Percentiles rank a stretch among this genome's conserved stretches.
These are phyloP conservation scores for Suhomyces pyralidae DNA, from an alignment of 805 yeast species.

Conservation along the genomic window DNA sequence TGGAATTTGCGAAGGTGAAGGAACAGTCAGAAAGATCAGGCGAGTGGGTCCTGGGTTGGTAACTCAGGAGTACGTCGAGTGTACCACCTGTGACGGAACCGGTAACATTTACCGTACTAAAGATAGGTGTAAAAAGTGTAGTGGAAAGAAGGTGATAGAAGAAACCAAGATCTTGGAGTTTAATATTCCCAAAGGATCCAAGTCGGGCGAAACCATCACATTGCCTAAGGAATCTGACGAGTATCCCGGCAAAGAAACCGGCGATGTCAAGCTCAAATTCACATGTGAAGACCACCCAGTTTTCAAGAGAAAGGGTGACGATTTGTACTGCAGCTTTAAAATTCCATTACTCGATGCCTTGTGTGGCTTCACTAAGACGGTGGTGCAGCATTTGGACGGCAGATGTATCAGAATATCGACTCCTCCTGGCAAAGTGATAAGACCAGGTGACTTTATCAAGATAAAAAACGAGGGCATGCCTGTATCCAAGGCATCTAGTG, in stretches of 20 bases:
- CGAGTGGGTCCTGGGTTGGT: constrained; percentile 74
- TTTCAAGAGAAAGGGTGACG: constrained; percentile 59
- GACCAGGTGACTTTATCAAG: constrained; percentile 69
- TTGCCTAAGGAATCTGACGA: constrained; percentile 75
- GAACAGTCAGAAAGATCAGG: constrained; percentile 55
- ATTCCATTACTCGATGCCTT: constrained; percentile 78
- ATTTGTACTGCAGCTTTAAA: constrained; percentile 56
- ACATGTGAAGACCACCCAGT: constrained; percentile 45
- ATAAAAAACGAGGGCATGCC: constrained; percentile 87
- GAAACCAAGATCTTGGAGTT: constrained; percentile 76
- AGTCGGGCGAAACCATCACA: constrained; percentile 56
- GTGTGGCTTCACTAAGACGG: constrained; percentile 70
- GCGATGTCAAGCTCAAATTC: constrained; percentile 70
- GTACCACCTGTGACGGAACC: constrained; percentile 67
- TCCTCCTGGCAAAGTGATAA: constrained; percentile 75
- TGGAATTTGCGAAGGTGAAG: constrained; percentile 69
- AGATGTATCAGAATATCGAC: constrained; percentile 62
- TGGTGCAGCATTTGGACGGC: constrained; percentile 76
- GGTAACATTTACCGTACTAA: constrained; percentile 61
- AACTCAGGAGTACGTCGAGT: constrained; percentile 57
- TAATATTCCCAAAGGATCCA: constrained; percentile 69
- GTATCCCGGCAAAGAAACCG: constrained; percentile 66
- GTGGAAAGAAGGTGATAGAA: constrained; percentile 58
- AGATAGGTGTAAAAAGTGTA: constrained; percentile 76
- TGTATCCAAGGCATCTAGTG: constrained; percentile 23